Evolutionary conservation across 495 filamentous ascomycete genomes (phyloP).

Genomic region (Penicillium dipodomyicola): DNA sequence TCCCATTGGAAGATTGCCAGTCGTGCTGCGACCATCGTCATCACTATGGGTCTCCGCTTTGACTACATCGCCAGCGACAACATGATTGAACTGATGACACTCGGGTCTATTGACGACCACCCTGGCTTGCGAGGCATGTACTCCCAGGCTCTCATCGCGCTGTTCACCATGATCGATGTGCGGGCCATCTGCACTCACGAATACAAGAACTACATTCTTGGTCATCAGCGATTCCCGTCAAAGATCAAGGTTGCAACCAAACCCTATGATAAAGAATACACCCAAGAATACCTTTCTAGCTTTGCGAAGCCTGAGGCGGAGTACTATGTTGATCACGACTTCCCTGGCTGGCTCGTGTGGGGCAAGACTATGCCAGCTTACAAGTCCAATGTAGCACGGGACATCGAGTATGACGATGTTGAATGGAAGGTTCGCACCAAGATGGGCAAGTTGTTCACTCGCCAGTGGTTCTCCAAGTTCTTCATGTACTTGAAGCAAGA

Average conservation of each 20-base stretch:
- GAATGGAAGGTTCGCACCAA: constrained; percentile 73
- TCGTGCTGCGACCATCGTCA: constrained; percentile 80
- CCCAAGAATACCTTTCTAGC: constrained; percentile 67
- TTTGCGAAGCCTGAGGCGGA: constrained; percentile 80
- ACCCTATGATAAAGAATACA: constrained; percentile 71
- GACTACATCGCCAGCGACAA: constrained; percentile 77
- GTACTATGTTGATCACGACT: constrained; percentile 87
- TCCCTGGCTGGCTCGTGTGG: constrained; percentile 98
- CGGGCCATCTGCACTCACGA: constrained; percentile 82
- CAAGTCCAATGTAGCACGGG: constrained; percentile 63
- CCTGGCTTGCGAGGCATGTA: constrained; percentile 82
- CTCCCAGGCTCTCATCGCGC: constrained; percentile 68
- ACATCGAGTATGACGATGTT: constrained; percentile 77
- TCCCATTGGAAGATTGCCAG: constrained; percentile 97
- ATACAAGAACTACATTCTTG: constrained; percentile 78
- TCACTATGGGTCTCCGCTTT: constrained; percentile 84
- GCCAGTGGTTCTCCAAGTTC: constrained; percentile 81
- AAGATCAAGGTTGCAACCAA: constrained; percentile 71
- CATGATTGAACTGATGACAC: constrained; percentile 79
- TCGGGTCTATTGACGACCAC: constrained; percentile 85
- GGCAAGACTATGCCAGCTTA: constrained; percentile 76
- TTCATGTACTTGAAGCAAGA: constrained; percentile 97
- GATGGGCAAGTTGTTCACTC: constrained; percentile 76
- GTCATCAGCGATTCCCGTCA: constrained; percentile 70
- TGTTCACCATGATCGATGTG: constrained; percentile 81